These are phyloP conservation scores for Phytopythium oedochilum DNA, from an alignment of 352 stramenopile species.

Conservation along the genomic window DNA sequence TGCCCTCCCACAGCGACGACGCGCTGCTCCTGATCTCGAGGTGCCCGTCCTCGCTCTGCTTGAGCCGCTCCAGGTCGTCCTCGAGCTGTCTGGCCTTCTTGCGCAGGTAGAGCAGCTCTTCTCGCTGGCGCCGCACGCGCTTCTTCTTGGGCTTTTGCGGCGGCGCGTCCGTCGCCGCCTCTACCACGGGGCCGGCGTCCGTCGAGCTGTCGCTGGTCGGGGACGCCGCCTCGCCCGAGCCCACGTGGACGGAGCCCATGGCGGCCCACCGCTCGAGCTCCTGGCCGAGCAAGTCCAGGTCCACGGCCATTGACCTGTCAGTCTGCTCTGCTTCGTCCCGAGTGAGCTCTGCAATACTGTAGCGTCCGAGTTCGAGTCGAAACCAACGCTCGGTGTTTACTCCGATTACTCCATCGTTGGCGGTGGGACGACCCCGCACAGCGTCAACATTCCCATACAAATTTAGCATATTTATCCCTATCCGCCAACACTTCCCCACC, in stretches of 20 bases:
- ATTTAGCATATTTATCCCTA: no score
- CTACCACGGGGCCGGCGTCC: not conserved
- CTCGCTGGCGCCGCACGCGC: conserved; percentile 28
- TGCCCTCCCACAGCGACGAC: conserved; percentile 9
- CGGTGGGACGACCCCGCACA: not conserved
- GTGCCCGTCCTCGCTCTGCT: not conserved
- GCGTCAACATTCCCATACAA: no score
- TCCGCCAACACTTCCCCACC: no score
- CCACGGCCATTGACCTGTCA: not conserved
- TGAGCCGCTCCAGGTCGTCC: conserved; percentile 12
- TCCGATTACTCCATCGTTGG: not conserved
- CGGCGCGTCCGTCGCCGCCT: not conserved
- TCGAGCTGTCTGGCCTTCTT: conserved; percentile 41
- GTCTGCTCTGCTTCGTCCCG: no score
- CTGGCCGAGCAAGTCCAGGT: not conserved
- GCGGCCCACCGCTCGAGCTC: conserved; percentile 3
- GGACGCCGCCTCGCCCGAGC: not conserved
- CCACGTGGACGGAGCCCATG: not conserved
- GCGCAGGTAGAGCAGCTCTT: conserved; percentile 38
- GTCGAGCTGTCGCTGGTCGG: not conserved
- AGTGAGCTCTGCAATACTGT: no score
- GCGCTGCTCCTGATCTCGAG: no score
- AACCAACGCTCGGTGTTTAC: not conserved
- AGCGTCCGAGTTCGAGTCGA: no score
- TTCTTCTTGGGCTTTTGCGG: conserved; percentile 19